A percentile compares a stretch with the other conserved stretches of the same genome.
Evolutionary conservation across 495 filamentous ascomycete species (phyloP).

Genomic region (Talaromyces stipitatus): DNA sequence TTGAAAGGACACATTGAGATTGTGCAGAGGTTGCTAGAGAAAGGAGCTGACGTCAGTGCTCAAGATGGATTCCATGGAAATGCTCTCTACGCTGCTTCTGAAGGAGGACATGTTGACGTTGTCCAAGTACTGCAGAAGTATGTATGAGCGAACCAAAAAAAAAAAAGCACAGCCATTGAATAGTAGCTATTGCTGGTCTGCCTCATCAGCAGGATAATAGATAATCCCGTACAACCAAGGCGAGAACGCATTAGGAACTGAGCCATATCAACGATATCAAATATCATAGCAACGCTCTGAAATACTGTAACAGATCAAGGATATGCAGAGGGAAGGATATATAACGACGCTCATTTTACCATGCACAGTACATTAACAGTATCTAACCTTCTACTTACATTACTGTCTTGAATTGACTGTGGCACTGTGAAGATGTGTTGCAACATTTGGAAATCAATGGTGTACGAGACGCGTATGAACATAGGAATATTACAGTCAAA

Average conservation of each 20-base stretch:
- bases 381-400: constrained; percentile 3
- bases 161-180: not conserved
- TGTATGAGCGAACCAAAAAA: not conserved
- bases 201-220: not conserved
- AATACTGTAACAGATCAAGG: constrained; percentile 1
- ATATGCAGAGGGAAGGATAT: not conserved
- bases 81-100: constrained; percentile 16
- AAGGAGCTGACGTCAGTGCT: constrained; percentile 12
- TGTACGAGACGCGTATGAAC: constrained; percentile 1
- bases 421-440: not conserved
- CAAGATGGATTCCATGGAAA: constrained; percentile 12
- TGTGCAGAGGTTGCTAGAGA: constrained; percentile 12
- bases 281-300: not conserved
- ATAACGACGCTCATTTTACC: not conserved
- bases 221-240: not conserved
- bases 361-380: constrained; percentile 1
- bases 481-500: not conserved
- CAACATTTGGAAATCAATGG: not conserved
- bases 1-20: constrained; percentile 1
- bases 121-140: not conserved
- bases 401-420: constrained; percentile 1
- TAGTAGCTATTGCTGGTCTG: not conserved
- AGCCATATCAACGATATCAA: constrained; percentile 1
- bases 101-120: not conserved
- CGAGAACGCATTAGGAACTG: not conserved